Base-by-base conservation (phyloP, 2,329 filamentous ascomycete genomes). In the Colletotrichum tamarilloi region DNA sequence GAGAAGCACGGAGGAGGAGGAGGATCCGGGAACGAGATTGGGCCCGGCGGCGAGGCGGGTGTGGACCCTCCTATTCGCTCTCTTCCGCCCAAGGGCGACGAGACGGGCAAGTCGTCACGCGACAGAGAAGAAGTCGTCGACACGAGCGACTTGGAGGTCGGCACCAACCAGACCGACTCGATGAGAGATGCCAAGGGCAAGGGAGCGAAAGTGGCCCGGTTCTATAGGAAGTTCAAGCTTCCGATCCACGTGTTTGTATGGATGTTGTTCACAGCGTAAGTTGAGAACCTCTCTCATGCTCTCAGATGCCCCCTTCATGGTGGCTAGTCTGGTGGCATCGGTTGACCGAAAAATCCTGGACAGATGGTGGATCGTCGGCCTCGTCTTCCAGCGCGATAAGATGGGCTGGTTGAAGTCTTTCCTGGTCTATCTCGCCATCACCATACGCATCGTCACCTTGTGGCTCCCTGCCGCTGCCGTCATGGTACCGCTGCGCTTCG, bases 321-420 rank as follows among this genome's bases (percentile, higher is more conserved):
- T 35, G 32, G 32, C 32, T 35, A 35, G 32, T 35, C 32, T 16
- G 4, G 12, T n/a, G 46, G 42, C 57, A 49, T 24, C 38, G 35
- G 4, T 58, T 63, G 65, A 69, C 66, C 22, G 3, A 49, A 49
- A 49, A 8, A 19, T 1, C 11, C 35, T 35, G 22, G 19, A 58
- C 46, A 73, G 70, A 19, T 73, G 70, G 70, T 73, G 70, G 70
- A 70, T 73, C 42, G 70, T 73, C 16, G 70, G 70, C 12, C 66
- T 73, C 42, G n/a, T 73, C 59, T 73, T 69, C 55, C 70, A 70
- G 11, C 70, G 70, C 32, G 62, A 68, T 11, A 68, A 32, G 49
- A 58, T 84, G 84, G 5, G 88, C 90, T 76, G 92, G 92, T 79
- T 93, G 67, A 88, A 92, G 74, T 91, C 92, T 0, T 92, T 93